phyloP scores from a whole-genome alignment of 2,329 filamentous ascomycete species.

The Hypoxylon sp. region DNA sequence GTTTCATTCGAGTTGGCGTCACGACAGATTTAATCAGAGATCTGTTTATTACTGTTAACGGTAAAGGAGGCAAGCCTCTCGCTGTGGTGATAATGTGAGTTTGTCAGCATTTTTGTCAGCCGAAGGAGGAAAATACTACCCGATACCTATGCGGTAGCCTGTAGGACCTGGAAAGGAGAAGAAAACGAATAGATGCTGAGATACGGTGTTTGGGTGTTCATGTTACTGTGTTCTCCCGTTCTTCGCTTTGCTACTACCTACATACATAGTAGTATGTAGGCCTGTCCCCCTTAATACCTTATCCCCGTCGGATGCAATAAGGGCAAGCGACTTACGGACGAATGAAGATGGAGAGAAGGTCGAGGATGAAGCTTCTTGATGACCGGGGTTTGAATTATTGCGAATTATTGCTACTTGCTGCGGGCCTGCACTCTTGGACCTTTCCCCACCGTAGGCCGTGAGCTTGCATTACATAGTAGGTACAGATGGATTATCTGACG shows the following conservation, averaged over 20 bases:
- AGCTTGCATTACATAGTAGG: too few species aligned
- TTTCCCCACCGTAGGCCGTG: too few species aligned
- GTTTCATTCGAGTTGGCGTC: too few species aligned
- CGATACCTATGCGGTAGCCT: slow-evolving; percentile 2
- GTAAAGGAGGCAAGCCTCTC: too few species aligned
- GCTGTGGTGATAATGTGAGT: too few species aligned
- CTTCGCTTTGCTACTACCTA: slow-evolving; percentile 15
- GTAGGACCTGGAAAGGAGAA: slow-evolving; percentile 5
- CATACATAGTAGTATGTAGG: too few species aligned
- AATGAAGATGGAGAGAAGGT: slow-evolving; percentile 28
- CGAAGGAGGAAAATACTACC: slow-evolving; percentile 5
- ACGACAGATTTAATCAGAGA: too few species aligned
- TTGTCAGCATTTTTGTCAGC: too few species aligned
- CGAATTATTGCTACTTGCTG: too few species aligned
- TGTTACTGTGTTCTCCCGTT: slow-evolving; percentile 25
- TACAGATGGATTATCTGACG: background rate
- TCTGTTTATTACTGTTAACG: too few species aligned
- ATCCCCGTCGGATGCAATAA: slow-evolving; percentile 11
- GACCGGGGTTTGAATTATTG: background rate
- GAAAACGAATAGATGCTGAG: background rate
- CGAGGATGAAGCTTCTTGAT: too few species aligned
- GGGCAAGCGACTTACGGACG: slow-evolving; percentile 2
- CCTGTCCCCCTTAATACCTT: slow-evolving; percentile 5
- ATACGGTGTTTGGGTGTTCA: slow-evolving; percentile 10
- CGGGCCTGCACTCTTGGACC: too few species aligned